A percentile compares a stretch with the other conserved stretches of the same genome.
Conservation (phyloP, 805 yeast species). For the Jamesozyma piceae region DNA sequence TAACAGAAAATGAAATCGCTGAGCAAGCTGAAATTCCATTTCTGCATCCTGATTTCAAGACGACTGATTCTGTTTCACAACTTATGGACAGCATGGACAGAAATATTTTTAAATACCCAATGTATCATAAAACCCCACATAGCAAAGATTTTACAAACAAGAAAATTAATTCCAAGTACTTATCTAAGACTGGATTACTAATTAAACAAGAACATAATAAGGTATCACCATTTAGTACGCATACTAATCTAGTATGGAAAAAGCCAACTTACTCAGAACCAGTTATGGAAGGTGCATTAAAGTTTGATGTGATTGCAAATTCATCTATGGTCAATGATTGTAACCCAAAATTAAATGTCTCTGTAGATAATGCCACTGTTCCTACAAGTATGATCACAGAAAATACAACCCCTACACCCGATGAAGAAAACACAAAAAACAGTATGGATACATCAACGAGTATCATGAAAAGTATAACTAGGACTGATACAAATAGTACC, state of each 20-base stretch:
- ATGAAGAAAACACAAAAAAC: background rate
- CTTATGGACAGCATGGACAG: constrained; percentile 64
- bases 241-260: constrained; percentile 19
- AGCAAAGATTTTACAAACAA: background rate
- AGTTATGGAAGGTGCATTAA: constrained; percentile 18
- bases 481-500: background rate
- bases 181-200: background rate
- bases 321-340: constrained; percentile 5
- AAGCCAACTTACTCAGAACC: constrained; percentile 21
- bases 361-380: background rate
- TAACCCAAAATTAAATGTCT: background rate
- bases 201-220: background rate
- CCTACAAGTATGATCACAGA: background rate
- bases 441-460: background rate
- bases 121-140: background rate
- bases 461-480: background rate
- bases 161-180: background rate
- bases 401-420: background rate
- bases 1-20: constrained; percentile 82
- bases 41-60: constrained; percentile 30
- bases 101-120: constrained; percentile 35
- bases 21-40: constrained; percentile 54
- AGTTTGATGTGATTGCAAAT: constrained; percentile 20
- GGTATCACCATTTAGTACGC: constrained; percentile 1
- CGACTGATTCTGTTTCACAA: constrained; percentile 38